These are phyloP conservation scores for Taphrina confusa DNA, from an alignment of 1,139 yeast species.

Conservation along the genomic window DNA sequence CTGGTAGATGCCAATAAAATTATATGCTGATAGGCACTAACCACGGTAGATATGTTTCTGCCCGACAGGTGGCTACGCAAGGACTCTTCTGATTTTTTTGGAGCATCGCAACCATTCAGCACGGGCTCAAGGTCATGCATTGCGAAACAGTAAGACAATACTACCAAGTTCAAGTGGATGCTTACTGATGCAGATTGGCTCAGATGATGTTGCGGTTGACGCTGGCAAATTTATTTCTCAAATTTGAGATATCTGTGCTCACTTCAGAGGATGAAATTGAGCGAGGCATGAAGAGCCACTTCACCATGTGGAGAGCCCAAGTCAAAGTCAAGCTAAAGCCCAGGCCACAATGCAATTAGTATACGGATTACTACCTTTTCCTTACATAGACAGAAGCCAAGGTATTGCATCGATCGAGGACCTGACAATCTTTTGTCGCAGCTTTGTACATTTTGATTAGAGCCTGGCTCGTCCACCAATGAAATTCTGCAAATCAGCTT, in stretches of 20 bases:
- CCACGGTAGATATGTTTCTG: background rate
- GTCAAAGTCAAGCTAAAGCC: background rate
- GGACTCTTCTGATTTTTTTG: background rate
- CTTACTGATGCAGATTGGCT: background rate
- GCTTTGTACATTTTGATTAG: too few species aligned
- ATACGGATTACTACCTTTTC: too few species aligned
- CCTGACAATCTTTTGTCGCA: too few species aligned
- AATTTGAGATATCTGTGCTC: background rate
- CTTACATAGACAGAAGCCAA: too few species aligned
- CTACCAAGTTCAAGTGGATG: background rate
- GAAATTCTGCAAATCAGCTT: background rate
- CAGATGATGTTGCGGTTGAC: background rate
- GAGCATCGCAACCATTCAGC: background rate
- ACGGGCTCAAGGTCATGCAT: background rate
- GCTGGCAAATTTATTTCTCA: background rate
- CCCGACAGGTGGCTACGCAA: background rate
- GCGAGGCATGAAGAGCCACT: background rate
- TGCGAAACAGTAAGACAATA: background rate
- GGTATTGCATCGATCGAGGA: too few species aligned
- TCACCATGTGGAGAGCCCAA: background rate
- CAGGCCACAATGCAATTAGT: too few species aligned
- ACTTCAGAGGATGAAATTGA: background rate
- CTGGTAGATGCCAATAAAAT: background rate
- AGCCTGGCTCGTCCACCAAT: conserved; percentile 14
- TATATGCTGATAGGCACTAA: background rate